Evolutionary conservation across 495 filamentous ascomycete species (phyloP).

Genomic region (Aspergillus incahuasiensis): DNA sequence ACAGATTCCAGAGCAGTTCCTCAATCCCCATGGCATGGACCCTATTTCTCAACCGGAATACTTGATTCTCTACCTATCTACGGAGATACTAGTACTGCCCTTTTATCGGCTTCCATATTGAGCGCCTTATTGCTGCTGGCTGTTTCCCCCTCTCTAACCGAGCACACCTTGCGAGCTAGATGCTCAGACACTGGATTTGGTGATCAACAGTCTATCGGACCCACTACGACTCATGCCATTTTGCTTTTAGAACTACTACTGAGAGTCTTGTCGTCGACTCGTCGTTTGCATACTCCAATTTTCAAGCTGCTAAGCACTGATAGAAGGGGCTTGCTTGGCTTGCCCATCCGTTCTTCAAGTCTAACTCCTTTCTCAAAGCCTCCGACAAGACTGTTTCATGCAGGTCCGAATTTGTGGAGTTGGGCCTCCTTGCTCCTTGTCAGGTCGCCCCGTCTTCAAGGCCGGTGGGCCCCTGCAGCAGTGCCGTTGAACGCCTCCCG

Average conservation of each 20-base stretch:
- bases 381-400: constrained; percentile 25
- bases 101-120: background rate
- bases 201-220: background rate
- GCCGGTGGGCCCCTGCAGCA: background rate
- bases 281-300: background rate
- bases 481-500: constrained; percentile 16
- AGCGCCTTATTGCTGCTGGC: background rate
- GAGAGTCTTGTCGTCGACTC: background rate
- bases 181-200: background rate
- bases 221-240: background rate
- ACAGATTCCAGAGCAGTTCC: too few species aligned
- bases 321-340: background rate
- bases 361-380: background rate
- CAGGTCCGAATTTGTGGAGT: constrained; percentile 18
- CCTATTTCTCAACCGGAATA: too few species aligned
- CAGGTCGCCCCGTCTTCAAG: background rate
- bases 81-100: background rate
- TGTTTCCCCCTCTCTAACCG: background rate
- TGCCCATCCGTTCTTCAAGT: background rate
- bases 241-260: background rate
- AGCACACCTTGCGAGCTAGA: background rate
- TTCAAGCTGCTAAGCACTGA: background rate
- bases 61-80: too few species aligned
- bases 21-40: too few species aligned
- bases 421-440: constrained; percentile 2